Evolutionary conservation across 2,329 filamentous ascomycete genomes (phyloP), one percentile per base, ranked within the genome.

Genomic region (Colletotrichum melonis): DNA sequence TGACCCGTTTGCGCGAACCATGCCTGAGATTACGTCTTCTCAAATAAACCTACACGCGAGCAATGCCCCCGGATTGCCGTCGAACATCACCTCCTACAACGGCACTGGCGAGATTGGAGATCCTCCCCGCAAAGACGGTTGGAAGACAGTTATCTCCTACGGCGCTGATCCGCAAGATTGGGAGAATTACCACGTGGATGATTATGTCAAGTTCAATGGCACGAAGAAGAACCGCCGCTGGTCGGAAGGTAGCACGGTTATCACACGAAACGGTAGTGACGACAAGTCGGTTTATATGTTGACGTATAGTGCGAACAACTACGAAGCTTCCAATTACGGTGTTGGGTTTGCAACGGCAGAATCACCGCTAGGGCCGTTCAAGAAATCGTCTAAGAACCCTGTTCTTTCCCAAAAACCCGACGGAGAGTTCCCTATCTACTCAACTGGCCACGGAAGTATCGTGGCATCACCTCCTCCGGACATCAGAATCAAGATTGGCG

Each of bases 61-160:
- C 5, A 69, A 80, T 32, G 80, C 79, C 0, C 77, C 78, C 0
- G 26, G 26, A 2, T 69, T 80, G 30, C 80, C 80, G 3, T 56
- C 42, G 8, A 80, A 82, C 16, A 82, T 82, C 28, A 78, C 78
- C 1, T 77, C 77, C 2, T 82, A 82, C 69, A 82, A 82, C 22
- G 81, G 81, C 7, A 82, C 80, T 0, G 81, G 81, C 4, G 79
- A 80, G n/a, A 74, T 82, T 28, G 80, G 80, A 12, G 59, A 72
- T 4, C 81, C 81, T 5, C 79, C 78, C 1, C 80, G 81, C 16
- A 82, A 82, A 59, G 81, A 82, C 68, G 81, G 81, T 26, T 82
- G 81, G 81, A 78, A 79, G 66, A 82, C 81, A 0, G 80, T 82
- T 32, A 82, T 82, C 52, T 82, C 80, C 2, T 82, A 82, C 66